These are phyloP conservation scores for Pyricularia grisea DNA, from an alignment of 2,329 filamentous ascomycete species.

Conservation along the genomic window DNA sequence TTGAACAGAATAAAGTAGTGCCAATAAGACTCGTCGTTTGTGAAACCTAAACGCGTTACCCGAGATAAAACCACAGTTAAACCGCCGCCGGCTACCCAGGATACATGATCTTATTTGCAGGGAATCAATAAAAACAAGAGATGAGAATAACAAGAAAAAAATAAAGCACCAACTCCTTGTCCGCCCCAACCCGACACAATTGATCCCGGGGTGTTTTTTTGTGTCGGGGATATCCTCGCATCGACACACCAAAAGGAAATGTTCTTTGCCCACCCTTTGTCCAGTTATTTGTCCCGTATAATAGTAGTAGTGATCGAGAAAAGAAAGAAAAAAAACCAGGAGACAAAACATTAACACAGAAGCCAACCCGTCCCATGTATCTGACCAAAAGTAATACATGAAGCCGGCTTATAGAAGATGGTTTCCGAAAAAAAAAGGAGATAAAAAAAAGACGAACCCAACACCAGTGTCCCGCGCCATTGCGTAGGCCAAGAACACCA, in stretches of 20 bases:
- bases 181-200: slow-evolving; percentile 1
- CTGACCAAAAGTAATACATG: background rate
- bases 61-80: slow-evolving; percentile 2
- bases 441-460: background rate
- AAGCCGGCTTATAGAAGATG: slow-evolving; percentile 3
- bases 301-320: background rate
- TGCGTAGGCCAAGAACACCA: slow-evolving; percentile 1
- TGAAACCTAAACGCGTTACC: background rate
- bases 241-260: background rate
- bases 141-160: slow-evolving; percentile 5
- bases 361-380: background rate
- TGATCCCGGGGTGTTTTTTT: background rate
- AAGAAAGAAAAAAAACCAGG: background rate
- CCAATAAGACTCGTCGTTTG: background rate
- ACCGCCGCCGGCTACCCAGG: slow-evolving; percentile 3
- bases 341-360: slow-evolving; percentile 4
- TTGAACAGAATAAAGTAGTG: background rate
- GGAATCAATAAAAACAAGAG: slow-evolving; percentile 4
- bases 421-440: background rate
- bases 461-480: background rate
- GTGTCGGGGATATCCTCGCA: background rate
- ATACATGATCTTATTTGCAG: slow-evolving; percentile 6
- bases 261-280: slow-evolving; percentile 5
- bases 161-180: slow-evolving; percentile 5
- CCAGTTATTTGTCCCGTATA: slow-evolving; percentile 6